Conservation (phyloP, 768 basidiomycete species). For the Lentinus tigrinus region DNA sequence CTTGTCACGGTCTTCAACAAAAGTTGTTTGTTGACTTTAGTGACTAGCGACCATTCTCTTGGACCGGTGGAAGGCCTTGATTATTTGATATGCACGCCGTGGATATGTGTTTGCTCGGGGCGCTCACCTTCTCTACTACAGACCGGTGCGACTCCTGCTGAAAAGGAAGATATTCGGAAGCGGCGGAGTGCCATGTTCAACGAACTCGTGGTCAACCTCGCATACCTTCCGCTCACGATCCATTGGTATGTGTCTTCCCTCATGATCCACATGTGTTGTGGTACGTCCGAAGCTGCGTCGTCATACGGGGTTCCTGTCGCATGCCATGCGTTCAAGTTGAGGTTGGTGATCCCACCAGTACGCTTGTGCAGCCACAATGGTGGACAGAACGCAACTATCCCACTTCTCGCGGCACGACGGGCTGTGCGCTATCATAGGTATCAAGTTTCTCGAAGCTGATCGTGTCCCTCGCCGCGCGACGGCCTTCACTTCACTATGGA, state of each 20-base stretch:
- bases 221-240: constrained; percentile 78
- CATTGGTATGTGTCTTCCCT: constrained; percentile 62
- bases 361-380: too few relatives aligned
- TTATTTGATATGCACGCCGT: too few relatives aligned
- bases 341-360: neutral
- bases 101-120: too few relatives aligned
- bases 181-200: constrained; percentile 70
- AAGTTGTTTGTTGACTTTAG: too few relatives aligned
- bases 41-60: too few relatives aligned
- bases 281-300: neutral
- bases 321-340: neutral
- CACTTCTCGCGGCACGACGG: neutral
- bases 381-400: too few relatives aligned
- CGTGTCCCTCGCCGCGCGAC: neutral
- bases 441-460: too few relatives aligned
- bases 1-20: too few relatives aligned
- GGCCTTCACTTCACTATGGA: neutral
- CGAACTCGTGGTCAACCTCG: constrained; percentile 68
- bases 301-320: neutral
- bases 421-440: neutral
- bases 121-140: constrained; percentile 16
- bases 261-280: too few relatives aligned
- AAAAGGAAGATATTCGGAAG: constrained; percentile 54
- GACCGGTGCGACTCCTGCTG: constrained; percentile 38
- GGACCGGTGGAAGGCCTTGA: too few relatives aligned